Evolutionary conservation across 805 yeast genomes (phyloP).

Genomic region (Candida alai): DNA sequence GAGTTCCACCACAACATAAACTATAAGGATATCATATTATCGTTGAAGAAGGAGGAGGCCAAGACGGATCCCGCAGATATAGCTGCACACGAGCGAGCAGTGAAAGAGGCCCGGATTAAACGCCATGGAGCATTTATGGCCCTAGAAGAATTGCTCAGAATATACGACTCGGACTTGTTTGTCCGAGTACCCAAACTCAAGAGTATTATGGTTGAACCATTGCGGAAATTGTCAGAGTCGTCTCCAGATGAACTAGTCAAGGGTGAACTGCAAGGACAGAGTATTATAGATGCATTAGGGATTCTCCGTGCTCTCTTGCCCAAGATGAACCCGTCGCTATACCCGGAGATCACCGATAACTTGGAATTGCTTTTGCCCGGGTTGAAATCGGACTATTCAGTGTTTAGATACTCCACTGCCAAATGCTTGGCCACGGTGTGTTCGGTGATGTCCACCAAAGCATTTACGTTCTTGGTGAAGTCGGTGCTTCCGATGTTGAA

Average conservation of each 20-base stretch:
- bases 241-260: conserved; percentile 26
- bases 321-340: conserved; percentile 47
- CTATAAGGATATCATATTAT: conserved; percentile 55
- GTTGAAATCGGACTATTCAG: conserved; percentile 69
- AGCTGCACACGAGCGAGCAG: conserved; percentile 56
- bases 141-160: conserved; percentile 52
- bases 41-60: conserved; percentile 76
- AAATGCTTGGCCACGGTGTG: conserved; percentile 83
- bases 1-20: conserved; percentile 69
- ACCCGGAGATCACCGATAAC: conserved; percentile 44
- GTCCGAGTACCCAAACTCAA: conserved; percentile 62
- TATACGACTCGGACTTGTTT: conserved; percentile 55
- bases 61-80: conserved; percentile 58
- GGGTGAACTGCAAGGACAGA: conserved; percentile 62
- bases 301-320: conserved; percentile 72
- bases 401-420: conserved; percentile 85
- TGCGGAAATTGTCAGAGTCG: conserved; percentile 35
- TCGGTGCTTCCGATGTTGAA: conserved; percentile 74
- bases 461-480: conserved; percentile 77
- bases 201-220: conserved; percentile 62
- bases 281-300: conserved; percentile 82
- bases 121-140: conserved; percentile 80
- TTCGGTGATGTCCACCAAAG: conserved; percentile 59
- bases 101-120: conserved; percentile 72
- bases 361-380: conserved; percentile 46